Conservation (phyloP, 2,329 filamentous ascomycete genomes). For the Botrytis fragariae region DNA sequence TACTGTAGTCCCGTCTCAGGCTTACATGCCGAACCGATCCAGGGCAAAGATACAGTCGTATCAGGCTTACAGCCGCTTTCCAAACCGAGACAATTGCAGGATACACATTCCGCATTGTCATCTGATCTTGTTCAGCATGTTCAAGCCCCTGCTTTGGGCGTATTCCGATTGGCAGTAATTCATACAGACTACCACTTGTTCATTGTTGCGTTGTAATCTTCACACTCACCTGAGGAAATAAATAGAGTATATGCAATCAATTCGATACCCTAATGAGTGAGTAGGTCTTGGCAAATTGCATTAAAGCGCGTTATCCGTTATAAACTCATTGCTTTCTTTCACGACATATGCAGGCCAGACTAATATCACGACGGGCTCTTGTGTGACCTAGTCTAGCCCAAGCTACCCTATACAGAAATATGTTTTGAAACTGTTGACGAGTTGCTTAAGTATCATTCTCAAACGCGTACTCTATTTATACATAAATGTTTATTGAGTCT, state of each 20-base stretch:
- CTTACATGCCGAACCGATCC: constrained; percentile 7
- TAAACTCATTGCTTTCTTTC: not conserved
- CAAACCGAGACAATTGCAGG: not conserved
- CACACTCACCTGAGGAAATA: not conserved
- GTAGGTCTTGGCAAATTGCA: not conserved
- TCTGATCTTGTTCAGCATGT: not conserved
- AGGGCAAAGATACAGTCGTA: not conserved
- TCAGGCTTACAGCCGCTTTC: not conserved
- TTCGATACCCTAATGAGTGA: not conserved
- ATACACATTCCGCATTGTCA: not conserved
- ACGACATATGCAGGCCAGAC: not conserved
- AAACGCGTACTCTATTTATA: not conserved
- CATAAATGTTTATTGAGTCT: not conserved
- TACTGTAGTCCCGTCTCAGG: not conserved
- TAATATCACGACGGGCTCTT: not conserved
- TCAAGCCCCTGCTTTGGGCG: not conserved
- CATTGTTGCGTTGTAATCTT: not conserved
- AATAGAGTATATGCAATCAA: not conserved
- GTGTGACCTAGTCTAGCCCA: too few relatives aligned
- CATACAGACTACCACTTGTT: not conserved
- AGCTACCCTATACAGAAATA: not conserved
- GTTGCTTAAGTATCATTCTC: not conserved
- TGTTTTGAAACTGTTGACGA: not conserved
- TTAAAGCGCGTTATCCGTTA: not conserved
- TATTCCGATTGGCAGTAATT: constrained; percentile 2